These are phyloP conservation scores for Selenicereus undatus DNA, from an alignment of 148 eudicot species.

Conservation along the genomic window DNA sequence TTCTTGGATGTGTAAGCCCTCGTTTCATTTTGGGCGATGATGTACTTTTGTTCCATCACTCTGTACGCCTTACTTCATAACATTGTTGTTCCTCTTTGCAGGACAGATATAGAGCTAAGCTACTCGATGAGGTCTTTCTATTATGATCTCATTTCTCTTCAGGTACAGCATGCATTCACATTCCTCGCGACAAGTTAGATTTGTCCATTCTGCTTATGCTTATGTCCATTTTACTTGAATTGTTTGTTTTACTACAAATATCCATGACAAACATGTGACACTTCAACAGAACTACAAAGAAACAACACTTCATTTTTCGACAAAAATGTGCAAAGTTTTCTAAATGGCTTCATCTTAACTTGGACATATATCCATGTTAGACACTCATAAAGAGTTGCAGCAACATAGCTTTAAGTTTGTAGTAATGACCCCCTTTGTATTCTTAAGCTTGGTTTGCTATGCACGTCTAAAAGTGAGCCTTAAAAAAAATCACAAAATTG, in stretches of 20 bases:
- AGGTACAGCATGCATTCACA: conserved; percentile 34
- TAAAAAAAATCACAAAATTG: background rate
- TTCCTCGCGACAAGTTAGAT: background rate
- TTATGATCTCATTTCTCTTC: conserved; percentile 51
- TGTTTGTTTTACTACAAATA: background rate
- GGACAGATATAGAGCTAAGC: conserved; percentile 56
- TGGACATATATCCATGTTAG: background rate
- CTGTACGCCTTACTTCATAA: background rate
- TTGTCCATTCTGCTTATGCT: background rate
- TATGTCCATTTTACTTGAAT: background rate
- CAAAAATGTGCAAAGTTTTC: background rate
- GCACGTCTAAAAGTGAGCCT: background rate
- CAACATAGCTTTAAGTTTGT: background rate
- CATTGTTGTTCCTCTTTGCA: conserved; percentile 37
- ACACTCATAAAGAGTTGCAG: background rate
- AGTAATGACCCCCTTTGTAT: background rate
- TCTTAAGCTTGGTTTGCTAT: background rate
- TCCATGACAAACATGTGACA: background rate
- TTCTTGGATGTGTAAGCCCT: conserved; percentile 67
- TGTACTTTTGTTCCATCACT: background rate
- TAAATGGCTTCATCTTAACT: background rate
- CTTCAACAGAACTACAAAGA: background rate
- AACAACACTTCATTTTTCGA: background rate
- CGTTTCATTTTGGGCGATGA: background rate
- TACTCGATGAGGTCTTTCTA: conserved; percentile 53